Percentiles rank a stretch among this genome's conserved stretches.
These are phyloP conservation scores for Fusarium mundagurra DNA, from an alignment of 2,329 filamentous ascomycete genomes.

Conservation along the genomic window DNA sequence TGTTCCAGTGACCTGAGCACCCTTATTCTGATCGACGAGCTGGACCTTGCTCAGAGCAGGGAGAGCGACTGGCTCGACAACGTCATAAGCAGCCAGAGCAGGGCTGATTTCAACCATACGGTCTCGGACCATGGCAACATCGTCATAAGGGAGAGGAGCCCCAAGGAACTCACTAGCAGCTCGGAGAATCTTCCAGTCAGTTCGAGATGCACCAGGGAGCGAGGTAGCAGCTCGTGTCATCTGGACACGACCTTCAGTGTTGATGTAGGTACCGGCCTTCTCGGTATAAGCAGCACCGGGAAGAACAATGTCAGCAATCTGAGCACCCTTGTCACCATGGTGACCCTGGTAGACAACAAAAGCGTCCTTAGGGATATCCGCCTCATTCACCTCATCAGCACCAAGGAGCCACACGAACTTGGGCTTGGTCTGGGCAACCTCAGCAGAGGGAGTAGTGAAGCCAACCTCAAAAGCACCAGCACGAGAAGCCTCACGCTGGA, in stretches of 20 bases:
- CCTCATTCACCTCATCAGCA: conserved; percentile 87
- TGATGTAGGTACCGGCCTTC: conserved; percentile 95
- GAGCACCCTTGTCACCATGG: conserved; percentile 92
- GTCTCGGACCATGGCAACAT: conserved; percentile 87
- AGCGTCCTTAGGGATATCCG: conserved; percentile 92
- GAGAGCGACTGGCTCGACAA: conserved; percentile 84
- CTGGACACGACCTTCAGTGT: conserved; percentile 96
- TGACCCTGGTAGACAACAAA: conserved; percentile 99
- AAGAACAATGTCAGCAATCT: conserved; percentile 92
- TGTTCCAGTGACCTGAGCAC: conserved; percentile 74
- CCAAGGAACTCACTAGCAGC: conserved; percentile 92
- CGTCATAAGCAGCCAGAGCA: conserved; percentile 86
- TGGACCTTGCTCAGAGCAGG: conserved; percentile 88
- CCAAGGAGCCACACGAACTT: conserved; percentile 98
- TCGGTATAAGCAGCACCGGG: conserved; percentile 97
- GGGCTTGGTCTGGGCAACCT: conserved; percentile 83
- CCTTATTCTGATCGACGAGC: conserved; percentile 96
- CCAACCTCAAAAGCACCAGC: conserved; percentile 95
- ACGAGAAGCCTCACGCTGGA: conserved; percentile 92
- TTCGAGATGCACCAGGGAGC: conserved; percentile 87
- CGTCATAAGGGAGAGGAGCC: conserved; percentile 88
- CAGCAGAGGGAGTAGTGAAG: conserved; percentile 85
- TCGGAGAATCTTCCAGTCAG: conserved; percentile 99
- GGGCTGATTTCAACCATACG: conserved; percentile 96
- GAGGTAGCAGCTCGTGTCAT: conserved; percentile 91